Base-by-base conservation (phyloP, 306 rosid genomes). In the Vicia sativa region DNA sequence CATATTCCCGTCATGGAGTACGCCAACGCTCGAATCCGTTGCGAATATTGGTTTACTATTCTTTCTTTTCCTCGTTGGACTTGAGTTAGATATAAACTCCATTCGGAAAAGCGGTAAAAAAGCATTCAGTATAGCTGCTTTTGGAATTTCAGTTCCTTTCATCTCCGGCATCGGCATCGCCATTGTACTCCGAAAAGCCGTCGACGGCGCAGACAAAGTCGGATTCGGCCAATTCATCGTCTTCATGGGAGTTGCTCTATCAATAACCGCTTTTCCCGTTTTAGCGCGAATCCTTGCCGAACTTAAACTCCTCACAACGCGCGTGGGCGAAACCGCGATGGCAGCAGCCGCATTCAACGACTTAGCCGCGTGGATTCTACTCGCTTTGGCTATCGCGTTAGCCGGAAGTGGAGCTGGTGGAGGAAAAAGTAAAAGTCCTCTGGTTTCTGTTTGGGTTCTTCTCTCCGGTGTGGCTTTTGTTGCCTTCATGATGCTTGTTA, bases 341-440 rank as follows among this genome's bases (percentile, higher is more conserved):
- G 92, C 98, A 4, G 96, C 96, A 0, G 98, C 96, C 0, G 98
- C 92, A 0, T 76, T 92, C 69, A 92, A 92, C 81, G 98, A 92
- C 79, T 75, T 92, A 10, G 96, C 81, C 0, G 98, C 98, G 0
- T 92, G 98, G 98, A 86, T 92, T 19, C 72, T 92, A 7, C 82
- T 92, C 0, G 96, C 98, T 1, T 75, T 92, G 2, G 98, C 98
- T 0, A 83, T 92, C 0, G 98, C 96, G 0, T 55, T 92, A 0
- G 82, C 96, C 0, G 95, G 96, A 0, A 50, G 73, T 1, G 90
- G 91, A 0, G 7, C 28, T 0, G 72, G 14, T 4, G 81, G 83
- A 0, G 74, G 76, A 1, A 0, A 56, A 5, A 5, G 77, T 49
- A 89, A 84, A 66, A 87, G 91, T 62, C 89, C 96, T 0, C 28